Base-by-base conservation (phyloP, 2,329 filamentous ascomycete species). In the Diaporthe amygdali region DNA sequence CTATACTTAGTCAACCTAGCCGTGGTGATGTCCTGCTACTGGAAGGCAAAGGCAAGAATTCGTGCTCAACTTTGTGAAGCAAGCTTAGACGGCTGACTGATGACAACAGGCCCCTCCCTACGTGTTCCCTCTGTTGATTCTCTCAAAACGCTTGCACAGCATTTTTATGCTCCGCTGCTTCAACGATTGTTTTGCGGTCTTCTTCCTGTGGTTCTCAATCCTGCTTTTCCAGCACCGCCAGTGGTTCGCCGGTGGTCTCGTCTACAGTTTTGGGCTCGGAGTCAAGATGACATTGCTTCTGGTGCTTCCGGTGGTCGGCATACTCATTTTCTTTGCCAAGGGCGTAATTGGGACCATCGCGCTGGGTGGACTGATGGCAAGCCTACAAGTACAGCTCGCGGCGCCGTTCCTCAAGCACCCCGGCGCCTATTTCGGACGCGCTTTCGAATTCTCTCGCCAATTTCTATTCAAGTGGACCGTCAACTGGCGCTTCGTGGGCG, bases 401-500 rank as follows among this genome's bases (percentile, higher is more conserved):
- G 77, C 85, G 52, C 94, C 95, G 0, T 98, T 98, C 82, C 79
- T 93, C 27, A 80, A 86, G 12, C 92, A 94, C 75, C 82, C 91
- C 25, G 81, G 82, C 71, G 93, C 92, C 34, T 99, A 99, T 79
- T 79, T 97, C 22, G 88, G 89, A 56, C 88, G 93, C 74, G 95
- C 96, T 0, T 99, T 99, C 79, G 95, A 99, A 83, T 88, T 99
- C 71, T 95, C 93, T 56, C 89, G 96, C 68, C 91, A 94, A 76
- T 99, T 99, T 83, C 87, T 97, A 77, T 98, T 96, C 86, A 95
- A 96, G 82, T 99, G 96, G 96, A 99, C 96, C 0, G 96, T 99
- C 75, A 99, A 99, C 82, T 99, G 96, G 96, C 91, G 95, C 68
- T 98, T 98, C 80, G 83, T 98, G n/a, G 92, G 93, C 20, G 95